Percentiles rank a stretch among this genome's conserved stretches.
Evolutionary conservation across 2,329 filamentous ascomycete genomes (phyloP).

Genomic region (Hypomyces perniciosus): DNA sequence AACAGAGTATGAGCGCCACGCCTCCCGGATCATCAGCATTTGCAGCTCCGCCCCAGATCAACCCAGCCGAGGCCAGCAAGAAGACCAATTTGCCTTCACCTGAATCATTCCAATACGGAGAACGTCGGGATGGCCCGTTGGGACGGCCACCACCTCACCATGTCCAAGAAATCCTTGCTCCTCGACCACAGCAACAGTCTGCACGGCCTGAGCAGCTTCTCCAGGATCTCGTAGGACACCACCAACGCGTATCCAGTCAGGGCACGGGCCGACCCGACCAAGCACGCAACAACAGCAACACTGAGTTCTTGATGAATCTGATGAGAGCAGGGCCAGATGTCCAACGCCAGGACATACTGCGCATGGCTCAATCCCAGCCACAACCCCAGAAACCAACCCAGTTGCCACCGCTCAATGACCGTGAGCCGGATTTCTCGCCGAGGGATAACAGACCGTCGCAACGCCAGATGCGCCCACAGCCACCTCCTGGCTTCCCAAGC

Average conservation of each 20-base stretch:
- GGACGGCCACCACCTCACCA: constrained; percentile 35
- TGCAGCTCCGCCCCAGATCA: constrained; percentile 32
- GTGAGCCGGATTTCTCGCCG: constrained; percentile 40
- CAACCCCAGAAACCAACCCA: constrained; percentile 15
- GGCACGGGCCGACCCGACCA: constrained; percentile 41
- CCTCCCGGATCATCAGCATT: constrained; percentile 40
- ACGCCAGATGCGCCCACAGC: constrained; percentile 39
- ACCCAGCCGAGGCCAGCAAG: constrained; percentile 22
- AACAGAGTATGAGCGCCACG: constrained; percentile 43
- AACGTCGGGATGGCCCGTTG: constrained; percentile 39
- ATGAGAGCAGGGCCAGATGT: constrained; percentile 53
- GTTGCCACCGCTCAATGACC: constrained; percentile 31
- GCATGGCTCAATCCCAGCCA: constrained; percentile 42
- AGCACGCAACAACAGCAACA: constrained; percentile 54
- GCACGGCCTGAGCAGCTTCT: constrained; percentile 54
- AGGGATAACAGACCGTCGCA: constrained; percentile 29
- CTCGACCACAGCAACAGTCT: constrained; percentile 44
- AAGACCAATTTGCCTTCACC: constrained; percentile 41
- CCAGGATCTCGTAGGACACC: constrained; percentile 55
- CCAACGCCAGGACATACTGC: constrained; percentile 34
- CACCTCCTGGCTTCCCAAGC: constrained; percentile 42
- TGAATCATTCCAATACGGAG: constrained; percentile 41
- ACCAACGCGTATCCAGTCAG: constrained; percentile 50
- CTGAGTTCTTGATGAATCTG: constrained; percentile 79
- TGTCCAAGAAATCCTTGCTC: constrained; percentile 48